Base-by-base conservation (phyloP, 2,329 filamentous ascomycete species). In the Fusarium pilosicola region DNA sequence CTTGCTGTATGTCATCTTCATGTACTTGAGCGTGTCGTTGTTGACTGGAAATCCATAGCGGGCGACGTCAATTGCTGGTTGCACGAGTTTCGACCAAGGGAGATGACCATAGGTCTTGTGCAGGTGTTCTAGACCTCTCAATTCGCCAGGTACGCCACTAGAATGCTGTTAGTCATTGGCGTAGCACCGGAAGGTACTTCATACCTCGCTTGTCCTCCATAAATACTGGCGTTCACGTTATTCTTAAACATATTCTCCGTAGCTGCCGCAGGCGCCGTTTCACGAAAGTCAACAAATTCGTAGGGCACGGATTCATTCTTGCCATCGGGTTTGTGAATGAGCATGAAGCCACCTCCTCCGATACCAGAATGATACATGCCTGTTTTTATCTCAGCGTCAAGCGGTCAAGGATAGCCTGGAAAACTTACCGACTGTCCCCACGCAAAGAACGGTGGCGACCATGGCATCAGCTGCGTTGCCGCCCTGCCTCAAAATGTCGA, bases 211-310 rank as follows among this genome's bases (percentile, higher is more conserved):
- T 96, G 83, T 11, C 94, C 94, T 13, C 93, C 92, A 44, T 85
- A 86, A 7, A 94, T 83, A 56, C 92, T 93, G 6, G 87, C 87
- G 9, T 87, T 83, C 1, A 86, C 88, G 74, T 95, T 89, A 69
- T 92, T 89, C 60, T 89, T 89, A 82, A 91, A 97, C 95, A 97
- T 97, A 74, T 94, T 88, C 80, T 95, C 86, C 70, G 88, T 93
- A 0, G 94, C 91, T 3, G 93, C 93, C 0, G 91, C 93, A 2
- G 95, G 94, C 0, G 95, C 95, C 0, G 90, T 94, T 81, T 97
- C 95, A 22, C 95, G 88, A 80, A 96, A 97, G 80, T 97, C 94
- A 73, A 97, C 90, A 73, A 90, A 93, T 76, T 97, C 94, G 78
- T 94, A 96, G 0, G 62, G 42, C 2, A 14, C 84, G 83, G 41